phyloP scores from a whole-genome alignment of 2,329 filamentous ascomycete species.

The Fusarium globosum region DNA sequence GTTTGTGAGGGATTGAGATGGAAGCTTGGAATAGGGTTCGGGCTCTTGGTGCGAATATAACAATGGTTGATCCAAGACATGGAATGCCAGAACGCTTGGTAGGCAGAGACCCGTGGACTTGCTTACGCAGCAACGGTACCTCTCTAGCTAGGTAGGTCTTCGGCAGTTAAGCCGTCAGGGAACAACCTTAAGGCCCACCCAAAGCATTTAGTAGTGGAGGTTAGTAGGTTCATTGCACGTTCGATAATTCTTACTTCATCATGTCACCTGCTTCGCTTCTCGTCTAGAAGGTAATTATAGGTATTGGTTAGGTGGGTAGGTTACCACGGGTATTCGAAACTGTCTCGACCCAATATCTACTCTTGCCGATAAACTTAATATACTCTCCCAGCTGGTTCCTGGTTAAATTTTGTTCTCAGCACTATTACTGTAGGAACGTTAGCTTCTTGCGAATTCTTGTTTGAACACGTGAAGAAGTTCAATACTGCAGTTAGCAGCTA shows the following conservation, averaged over 20 bases:
- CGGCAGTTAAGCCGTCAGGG: neutral
- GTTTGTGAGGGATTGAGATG: neutral
- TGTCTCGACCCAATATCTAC: neutral
- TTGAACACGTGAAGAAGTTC: neutral
- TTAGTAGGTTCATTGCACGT: neutral
- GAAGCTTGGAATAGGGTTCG: neutral
- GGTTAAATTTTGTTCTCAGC: neutral
- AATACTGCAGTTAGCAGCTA: neutral
- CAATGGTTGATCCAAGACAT: neutral
- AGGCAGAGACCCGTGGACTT: neutral
- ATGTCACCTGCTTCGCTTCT: neutral
- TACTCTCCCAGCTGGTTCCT: neutral
- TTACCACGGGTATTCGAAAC: neutral
- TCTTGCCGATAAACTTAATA: neutral
- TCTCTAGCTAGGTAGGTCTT: neutral
- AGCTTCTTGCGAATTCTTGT: neutral
- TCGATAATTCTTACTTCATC: neutral
- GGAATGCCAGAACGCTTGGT: neutral
- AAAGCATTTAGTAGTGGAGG: too few species aligned
- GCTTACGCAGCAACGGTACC: constrained; percentile 7
- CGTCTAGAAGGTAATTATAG: neutral
- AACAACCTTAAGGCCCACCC: neutral
- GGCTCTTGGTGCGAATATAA: neutral
- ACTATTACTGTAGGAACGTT: neutral
- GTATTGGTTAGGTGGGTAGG: neutral